These are phyloP conservation scores for Talaromyces sp. DNA, from an alignment of 2,329 filamentous ascomycete species.

Conservation along the genomic window DNA sequence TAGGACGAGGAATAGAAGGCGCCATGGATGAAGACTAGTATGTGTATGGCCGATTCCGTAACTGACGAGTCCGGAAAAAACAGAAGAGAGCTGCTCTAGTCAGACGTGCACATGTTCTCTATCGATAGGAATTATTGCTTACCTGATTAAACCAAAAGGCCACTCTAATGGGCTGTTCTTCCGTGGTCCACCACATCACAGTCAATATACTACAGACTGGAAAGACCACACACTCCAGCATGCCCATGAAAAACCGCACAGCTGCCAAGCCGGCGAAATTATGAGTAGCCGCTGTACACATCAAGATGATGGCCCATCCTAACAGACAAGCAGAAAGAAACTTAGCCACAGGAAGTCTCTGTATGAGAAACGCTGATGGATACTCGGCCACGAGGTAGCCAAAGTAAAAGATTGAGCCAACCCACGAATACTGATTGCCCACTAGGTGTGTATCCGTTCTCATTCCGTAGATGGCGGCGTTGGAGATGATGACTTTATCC, in stretches of 20 bases:
- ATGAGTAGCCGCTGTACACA: slow-evolving; percentile 7
- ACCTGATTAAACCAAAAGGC: slow-evolving; percentile 14
- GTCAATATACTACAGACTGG: slow-evolving; percentile 12
- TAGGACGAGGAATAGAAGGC: slow-evolving; percentile 21
- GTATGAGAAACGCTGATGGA: slow-evolving; percentile 8
- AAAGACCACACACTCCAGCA: slow-evolving; percentile 10
- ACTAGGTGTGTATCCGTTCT: slow-evolving; percentile 6
- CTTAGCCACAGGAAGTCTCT: slow-evolving; percentile 11
- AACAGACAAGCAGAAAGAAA: slow-evolving; percentile 6
- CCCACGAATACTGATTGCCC: slow-evolving; percentile 12
- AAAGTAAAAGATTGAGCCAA: slow-evolving; percentile 14
- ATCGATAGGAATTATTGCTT: slow-evolving; percentile 10
- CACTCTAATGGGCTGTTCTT: slow-evolving; percentile 10
- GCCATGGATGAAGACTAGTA: slow-evolving; percentile 19
- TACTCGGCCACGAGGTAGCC: slow-evolving; percentile 12
- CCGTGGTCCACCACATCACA: slow-evolving; percentile 10
- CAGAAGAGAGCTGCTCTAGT: slow-evolving; percentile 21
- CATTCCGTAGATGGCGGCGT: slow-evolving; percentile 13
- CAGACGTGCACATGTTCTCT: slow-evolving; percentile 5
- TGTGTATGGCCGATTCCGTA: slow-evolving; percentile 34
- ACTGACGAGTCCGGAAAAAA: slow-evolving; percentile 30
- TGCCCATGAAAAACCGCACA: slow-evolving; percentile 12
- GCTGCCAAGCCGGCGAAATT: slow-evolving; percentile 10
- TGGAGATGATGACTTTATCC: slow-evolving; percentile 28
- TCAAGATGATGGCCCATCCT: slow-evolving; percentile 8